Evolutionary conservation across 768 basidiomycete genomes (phyloP).

Genomic region (Phanerodontia chrysosporium): DNA sequence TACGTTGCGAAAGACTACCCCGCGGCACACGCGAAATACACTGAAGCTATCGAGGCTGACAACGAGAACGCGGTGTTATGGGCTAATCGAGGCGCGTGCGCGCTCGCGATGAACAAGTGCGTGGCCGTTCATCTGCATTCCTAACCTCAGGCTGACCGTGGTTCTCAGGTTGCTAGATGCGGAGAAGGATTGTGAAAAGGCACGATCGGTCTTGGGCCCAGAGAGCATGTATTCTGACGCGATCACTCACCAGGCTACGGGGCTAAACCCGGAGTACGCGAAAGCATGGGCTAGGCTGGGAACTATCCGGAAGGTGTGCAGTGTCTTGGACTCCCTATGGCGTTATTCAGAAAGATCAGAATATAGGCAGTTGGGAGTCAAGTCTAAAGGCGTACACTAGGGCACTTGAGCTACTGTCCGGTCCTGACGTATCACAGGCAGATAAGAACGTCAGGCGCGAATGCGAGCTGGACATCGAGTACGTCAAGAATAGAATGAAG

Average conservation of each 20-base stretch:
- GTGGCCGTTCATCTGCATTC: constrained; percentile 4
- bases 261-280: not conserved
- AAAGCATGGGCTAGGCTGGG: not conserved
- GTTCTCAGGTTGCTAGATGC: not conserved
- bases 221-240: no score
- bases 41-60: constrained; percentile 36
- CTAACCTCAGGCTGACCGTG: no score
- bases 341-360: not conserved
- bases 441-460: not conserved
- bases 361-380: not conserved
- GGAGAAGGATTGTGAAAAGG: not conserved
- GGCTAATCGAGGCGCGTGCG: constrained; percentile 40
- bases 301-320: not conserved
- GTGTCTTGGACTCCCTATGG: not conserved
- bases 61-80: constrained; percentile 36
- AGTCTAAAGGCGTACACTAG: not conserved
- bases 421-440: not conserved
- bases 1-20: constrained; percentile 30
- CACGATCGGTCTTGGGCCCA: no score
- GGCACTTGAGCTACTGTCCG: not conserved
- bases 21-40: constrained; percentile 36
- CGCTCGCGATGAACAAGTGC: constrained; percentile 34
- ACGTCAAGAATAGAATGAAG: not conserved
- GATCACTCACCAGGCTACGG: no score
- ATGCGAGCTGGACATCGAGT: not conserved